A percentile compares a stretch with the other conserved stretches of the same genome.
phyloP scores from a whole-genome alignment of 768 basidiomycete genomes.

The Russula griseocarnosa region DNA sequence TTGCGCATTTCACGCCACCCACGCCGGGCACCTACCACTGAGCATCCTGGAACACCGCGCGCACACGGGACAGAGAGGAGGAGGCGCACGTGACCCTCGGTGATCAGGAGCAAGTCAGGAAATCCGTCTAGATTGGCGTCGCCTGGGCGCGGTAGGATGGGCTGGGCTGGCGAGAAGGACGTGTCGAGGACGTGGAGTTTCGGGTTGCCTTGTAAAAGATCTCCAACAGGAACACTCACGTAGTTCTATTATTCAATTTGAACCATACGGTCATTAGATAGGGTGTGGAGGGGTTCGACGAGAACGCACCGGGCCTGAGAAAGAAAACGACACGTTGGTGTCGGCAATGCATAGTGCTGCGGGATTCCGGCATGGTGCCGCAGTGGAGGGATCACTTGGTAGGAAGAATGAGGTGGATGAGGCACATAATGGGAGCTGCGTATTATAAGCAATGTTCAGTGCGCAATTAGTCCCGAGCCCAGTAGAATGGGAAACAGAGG shows the following conservation, averaged over 20 bases:
- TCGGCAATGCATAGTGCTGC: slow-evolving; percentile 82
- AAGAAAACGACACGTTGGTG: slow-evolving; percentile 70
- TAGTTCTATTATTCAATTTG: slow-evolving; percentile 48
- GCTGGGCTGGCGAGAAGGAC: slow-evolving; percentile 60
- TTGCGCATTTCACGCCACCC: slow-evolving; percentile 57
- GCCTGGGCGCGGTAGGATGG: slow-evolving; percentile 75
- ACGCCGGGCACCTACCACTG: slow-evolving; percentile 49
- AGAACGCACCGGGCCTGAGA: slow-evolving; percentile 18
- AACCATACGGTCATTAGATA: not conserved
- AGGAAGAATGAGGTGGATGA: slow-evolving; percentile 48
- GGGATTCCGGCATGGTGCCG: slow-evolving; percentile 58
- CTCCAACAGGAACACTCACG: slow-evolving; percentile 58
- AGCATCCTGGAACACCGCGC: slow-evolving; percentile 49
- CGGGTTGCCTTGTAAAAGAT: slow-evolving; percentile 47
- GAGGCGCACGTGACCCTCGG: slow-evolving; percentile 55
- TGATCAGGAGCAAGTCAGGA: slow-evolving; percentile 73
- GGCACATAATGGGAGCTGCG: slow-evolving; percentile 79
- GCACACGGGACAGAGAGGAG: slow-evolving; percentile 61
- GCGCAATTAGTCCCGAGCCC: slow-evolving; percentile 75
- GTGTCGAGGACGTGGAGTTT: slow-evolving; percentile 68
- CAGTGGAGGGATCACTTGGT: slow-evolving; percentile 39
- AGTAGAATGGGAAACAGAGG: slow-evolving; percentile 56
- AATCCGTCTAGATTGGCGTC: slow-evolving; percentile 94
- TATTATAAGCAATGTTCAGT: slow-evolving; percentile 91
- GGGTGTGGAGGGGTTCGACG: too few relatives aligned